Base-by-base conservation (phyloP, 257 asterid species). In the Cinchona pubescens region DNA sequence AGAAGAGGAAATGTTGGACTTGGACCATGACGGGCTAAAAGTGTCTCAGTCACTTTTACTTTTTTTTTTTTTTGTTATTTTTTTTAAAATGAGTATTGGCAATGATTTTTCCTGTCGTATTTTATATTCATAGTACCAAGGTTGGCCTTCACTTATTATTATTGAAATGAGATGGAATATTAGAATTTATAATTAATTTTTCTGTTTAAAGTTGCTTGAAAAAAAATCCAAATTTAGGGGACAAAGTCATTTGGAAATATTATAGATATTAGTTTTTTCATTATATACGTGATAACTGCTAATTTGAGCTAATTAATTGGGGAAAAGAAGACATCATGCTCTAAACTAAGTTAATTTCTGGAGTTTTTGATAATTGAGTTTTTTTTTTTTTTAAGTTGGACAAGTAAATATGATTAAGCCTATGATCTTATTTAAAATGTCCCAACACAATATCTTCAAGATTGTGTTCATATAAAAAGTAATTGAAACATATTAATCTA, bases 1-100 rank as follows among this genome's bases (percentile, higher is more conserved):
- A 51, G 37, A 73, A 71, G 68, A 56, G 77, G 67, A 86, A 81
- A 72, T 58, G 60, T 46, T 61, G 73, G 75, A 73, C 71, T 80
- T 59, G 81, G 79, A 66, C 76, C 78, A 51, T 69, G 38, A 69
- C 65, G 29, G 68, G 63, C 38, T 60, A 3, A 14, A 35, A 14
- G 46, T 76, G 69, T 65, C 30, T 49, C 30, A 46, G 65, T 29
- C 45, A 29, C 56, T 29, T 56, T 56, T 40, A n/a, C 72, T 38
- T 43, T 63, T 72, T 72, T 55, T 32, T n/a, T n/a, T n/a, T n/a
- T n/a, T n/a, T n/a, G n/a, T n/a, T n/a, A n/a, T n/a, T n/a, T n/a
- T n/a, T n/a, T n/a, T n/a, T n/a, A n/a, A n/a, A 1, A 12, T 8
- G 55, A 38, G 53, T 46, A 32, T 73, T 61, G 13, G 12, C 37